A percentile compares a stretch with the other conserved stretches of the same genome.
Conservation (phyloP, 441 rosid genomes). For the Mallotus repandus region DNA sequence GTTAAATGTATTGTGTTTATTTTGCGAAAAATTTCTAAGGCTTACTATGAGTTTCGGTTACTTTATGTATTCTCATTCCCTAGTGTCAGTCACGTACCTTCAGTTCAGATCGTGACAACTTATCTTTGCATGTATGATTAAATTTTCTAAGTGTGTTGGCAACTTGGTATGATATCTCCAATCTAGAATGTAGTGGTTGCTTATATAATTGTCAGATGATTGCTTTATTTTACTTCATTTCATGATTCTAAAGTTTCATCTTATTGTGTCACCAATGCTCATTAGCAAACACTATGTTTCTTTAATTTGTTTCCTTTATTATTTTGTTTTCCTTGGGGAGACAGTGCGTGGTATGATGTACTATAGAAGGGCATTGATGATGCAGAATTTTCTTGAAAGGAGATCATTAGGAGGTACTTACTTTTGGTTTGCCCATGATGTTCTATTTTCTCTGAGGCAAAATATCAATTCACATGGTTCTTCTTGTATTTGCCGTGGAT, state of each 20-base stretch:
- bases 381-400: conserved; percentile 85
- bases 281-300: conserved; percentile 12
- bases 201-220: conserved; percentile 3
- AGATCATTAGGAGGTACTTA: conserved; percentile 67
- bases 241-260: conserved; percentile 6
- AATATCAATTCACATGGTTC: conserved; percentile 22
- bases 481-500: conserved; percentile 43
- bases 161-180: too few relatives aligned
- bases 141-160: too few relatives aligned
- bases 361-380: conserved; percentile 95
- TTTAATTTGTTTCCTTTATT: conserved; percentile 20
- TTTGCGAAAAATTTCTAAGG: too few relatives aligned
- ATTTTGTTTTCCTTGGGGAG: conserved; percentile 26
- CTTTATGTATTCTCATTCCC: too few relatives aligned
- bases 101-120: too few relatives aligned
- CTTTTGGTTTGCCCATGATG: conserved; percentile 16
- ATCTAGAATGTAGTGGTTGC: neutral
- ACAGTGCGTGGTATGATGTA: conserved; percentile 99
- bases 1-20: too few relatives aligned
- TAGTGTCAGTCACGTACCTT: too few relatives aligned
- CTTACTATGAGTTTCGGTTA: too few relatives aligned
- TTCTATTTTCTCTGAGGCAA: conserved; percentile 9
- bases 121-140: too few relatives aligned
- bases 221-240: neutral
- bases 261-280: conserved; percentile 16